These are phyloP conservation scores for Aureobasidium sp. DNA, from an alignment of 2,329 filamentous ascomycete genomes.

Conservation along the genomic window DNA sequence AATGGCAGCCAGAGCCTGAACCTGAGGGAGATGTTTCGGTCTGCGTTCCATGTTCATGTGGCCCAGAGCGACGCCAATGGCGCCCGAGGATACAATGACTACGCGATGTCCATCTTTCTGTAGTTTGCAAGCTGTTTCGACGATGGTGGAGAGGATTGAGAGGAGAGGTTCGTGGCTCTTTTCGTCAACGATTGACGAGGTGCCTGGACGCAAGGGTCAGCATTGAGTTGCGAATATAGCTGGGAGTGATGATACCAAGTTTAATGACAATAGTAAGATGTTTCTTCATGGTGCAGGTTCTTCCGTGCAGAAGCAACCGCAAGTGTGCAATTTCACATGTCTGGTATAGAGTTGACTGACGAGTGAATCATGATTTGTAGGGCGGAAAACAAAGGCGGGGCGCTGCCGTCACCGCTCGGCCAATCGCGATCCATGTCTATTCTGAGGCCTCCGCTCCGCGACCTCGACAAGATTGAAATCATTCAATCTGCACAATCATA, in stretches of 20 bases:
- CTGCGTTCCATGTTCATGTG: conserved; percentile 82
- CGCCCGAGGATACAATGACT: conserved; percentile 92
- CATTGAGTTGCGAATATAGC: not conserved
- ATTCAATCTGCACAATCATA: not conserved
- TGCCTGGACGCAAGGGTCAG: conserved; percentile 50
- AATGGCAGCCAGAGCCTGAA: conserved; percentile 92
- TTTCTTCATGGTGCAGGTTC: conserved; percentile 51
- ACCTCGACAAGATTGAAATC: not conserved
- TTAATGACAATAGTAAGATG: conserved; percentile 77
- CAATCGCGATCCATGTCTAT: conserved; percentile 10
- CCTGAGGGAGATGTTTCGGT: conserved; percentile 81
- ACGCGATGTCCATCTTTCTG: conserved; percentile 88
- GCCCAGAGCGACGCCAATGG: conserved; percentile 86
- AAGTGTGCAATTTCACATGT: conserved; percentile 3
- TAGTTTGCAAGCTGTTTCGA: conserved; percentile 83
- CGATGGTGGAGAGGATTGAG: conserved; percentile 82
- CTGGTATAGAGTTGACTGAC: not conserved
- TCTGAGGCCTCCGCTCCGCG: conserved; percentile 1
- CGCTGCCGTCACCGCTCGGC: not conserved
- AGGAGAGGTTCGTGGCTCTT: conserved; percentile 87
- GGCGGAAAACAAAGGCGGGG: conserved; percentile 1
- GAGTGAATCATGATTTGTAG: conserved; percentile 4
- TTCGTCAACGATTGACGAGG: conserved; percentile 98
- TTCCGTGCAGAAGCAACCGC: not conserved
- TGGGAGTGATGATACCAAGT: conserved; percentile 52